Base-by-base conservation (phyloP, 192 early-diverging fungal species). In the Coemansia sp. region DNA sequence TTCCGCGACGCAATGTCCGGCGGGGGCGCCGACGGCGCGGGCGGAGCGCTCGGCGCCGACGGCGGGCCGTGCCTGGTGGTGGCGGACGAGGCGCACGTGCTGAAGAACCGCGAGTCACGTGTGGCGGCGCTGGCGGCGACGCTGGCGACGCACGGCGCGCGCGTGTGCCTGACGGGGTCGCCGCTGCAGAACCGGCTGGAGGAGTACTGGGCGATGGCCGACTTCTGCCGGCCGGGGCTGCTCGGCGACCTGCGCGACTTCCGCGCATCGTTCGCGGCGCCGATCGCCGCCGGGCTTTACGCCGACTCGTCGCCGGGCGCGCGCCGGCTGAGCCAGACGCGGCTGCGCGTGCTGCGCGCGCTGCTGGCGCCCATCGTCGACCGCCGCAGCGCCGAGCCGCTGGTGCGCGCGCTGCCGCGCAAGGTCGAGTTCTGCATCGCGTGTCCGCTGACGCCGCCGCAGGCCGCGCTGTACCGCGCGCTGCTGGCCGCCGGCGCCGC, bases 151-250 rank as follows among this genome's bases (percentile, higher is more conserved):
- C 74, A 60, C 6, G 16, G 16, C 16, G 83, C 85, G 7, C 79
- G 93, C 43, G 71, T 96, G 21, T 89, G 88, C 50, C 67, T 96
- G 65, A 95, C 94, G 1, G 94, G 94, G 0, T 90, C 86, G 42
- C 94, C 94, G 2, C 76, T 96, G 38, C 94, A 96, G 67, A 96
- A 96, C 65, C 86, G 88, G 43, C 65, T 96, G 26, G 84, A 79
- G 45, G 92, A 94, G 71, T 95, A 92, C 65, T 92, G 87, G 85
- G 86, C 79, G 50, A 90, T 92, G 92, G 84, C 94, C 15, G 76
- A 95, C 63, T 94, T 94, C 69, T 86, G 89, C 32, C 85, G 74
- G 1, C 86, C 91, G 0, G 77, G 76, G 15, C 89, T 79, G 47
- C 76, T 95, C 15, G 90, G 92, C 32, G 67, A 76, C 10, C 26